Base-by-base conservation (phyloP, 2,329 filamentous ascomycete species). In the Lasiodiplodia gonubiensis region DNA sequence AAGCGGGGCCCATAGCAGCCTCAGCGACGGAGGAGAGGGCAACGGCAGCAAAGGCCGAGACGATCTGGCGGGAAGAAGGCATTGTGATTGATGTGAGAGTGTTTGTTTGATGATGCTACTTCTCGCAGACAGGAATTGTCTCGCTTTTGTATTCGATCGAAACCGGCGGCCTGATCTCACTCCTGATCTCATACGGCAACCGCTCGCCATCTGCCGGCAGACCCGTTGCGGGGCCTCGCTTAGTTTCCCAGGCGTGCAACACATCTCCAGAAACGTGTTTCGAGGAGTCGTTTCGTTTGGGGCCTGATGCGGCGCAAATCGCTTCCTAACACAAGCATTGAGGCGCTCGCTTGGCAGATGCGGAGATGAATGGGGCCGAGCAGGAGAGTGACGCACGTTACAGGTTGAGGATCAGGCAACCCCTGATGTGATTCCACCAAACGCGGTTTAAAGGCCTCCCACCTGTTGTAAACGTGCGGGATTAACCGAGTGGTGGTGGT, bases 1-100 rank as follows among this genome's bases (percentile, higher is more conserved):
- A 73, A 8, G 72, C 66, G 52, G 73, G 73, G 42, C 73, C 73
- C 63, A 74, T 70, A 48, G 73, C 73, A 23, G 71, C 73, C 14
- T 73, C 59, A 35, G 42, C 42, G 6, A 68, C 69, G 5, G 68
- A 67, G 63, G 54, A 67, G 48, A 70, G 46, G 33, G 67, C 68
- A 10, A 67, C 67, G 37, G 69, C 64, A 25, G 71, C 69, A 30
- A 72, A 48, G 12, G 42, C 33, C 21, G 69, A 30, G 55, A 71
- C n/a, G 39, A 70, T 57, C 35, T 69, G 60, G 55, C 67, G 65
- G 12, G 70, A 63, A 52, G 71, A 72, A 69, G 68, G 63, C 71
- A 72, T 72, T 64, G 2, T 35, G 25, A 48, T 18, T 49, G 21
- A 11, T 51, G 30, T 37, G 39, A 8, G 25, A 37, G 27, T 51